Base-by-base conservation (phyloP, 139 green algal genomes). In the Trebouxia sp. region DNA sequence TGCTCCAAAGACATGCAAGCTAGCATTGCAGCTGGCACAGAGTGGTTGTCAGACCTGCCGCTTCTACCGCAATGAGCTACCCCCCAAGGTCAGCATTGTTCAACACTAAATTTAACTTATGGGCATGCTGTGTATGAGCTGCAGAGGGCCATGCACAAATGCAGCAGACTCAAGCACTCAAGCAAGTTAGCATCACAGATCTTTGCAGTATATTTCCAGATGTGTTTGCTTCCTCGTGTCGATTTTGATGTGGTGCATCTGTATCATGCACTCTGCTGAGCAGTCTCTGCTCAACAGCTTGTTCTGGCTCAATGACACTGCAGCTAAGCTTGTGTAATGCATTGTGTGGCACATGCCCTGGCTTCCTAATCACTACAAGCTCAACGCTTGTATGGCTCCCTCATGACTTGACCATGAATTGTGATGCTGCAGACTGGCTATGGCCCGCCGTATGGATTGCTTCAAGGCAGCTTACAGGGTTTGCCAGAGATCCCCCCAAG, bases 371-470 rank as follows among this genome's bases (percentile, higher is more conserved):
- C 24, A 38, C 30, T 32, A n/a, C n/a, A n/a, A 35, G 48, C 48
- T 11, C 17, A 8, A 26, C 39, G 26, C 6, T 12, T 47, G 55
- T 14, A 10, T 43, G 6, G 76, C 20, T 41, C 15, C n/a, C 1
- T 41, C 8, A 11, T 41, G 55, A 9, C 38, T 47, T 38, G 14
- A 37, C 41, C 37, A 10, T 39, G 26, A 65, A n/a, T 0, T 65
- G 58, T 3, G 26, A 35, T 43, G 0, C 11, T 35, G 32, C 14
- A 69, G 39, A 43, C 45, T n/a, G 38, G 45, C 3, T 48, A 41
- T 50, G 87, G 87, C 22, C 87, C 87, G 28, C 87, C 87, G 6
- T 91, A 91, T 50, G 85, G 79, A 7, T 79, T 91, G 58, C 53
- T 91, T 26, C 87, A 91, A 65, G 87, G 87, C 38, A 84, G 76